These are phyloP conservation scores for Quercus cerris DNA, from an alignment of 306 rosid genomes.

Conservation along the genomic window DNA sequence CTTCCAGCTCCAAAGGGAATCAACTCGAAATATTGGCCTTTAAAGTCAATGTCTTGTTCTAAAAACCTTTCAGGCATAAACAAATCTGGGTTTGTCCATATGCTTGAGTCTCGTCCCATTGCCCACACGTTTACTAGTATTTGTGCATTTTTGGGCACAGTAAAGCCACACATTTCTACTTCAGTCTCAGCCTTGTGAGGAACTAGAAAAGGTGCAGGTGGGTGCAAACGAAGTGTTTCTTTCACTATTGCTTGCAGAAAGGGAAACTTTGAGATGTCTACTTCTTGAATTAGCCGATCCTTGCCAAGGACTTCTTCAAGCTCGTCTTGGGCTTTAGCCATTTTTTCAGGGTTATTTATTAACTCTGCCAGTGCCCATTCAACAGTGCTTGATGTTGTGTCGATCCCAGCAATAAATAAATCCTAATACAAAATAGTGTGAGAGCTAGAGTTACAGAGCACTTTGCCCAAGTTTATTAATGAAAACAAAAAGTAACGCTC, in stretches of 20 bases:
- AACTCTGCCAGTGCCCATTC: constrained; percentile 35
- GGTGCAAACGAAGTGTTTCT: constrained; percentile 27
- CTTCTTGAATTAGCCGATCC: neutral
- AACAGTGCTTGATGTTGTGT: constrained; percentile 6
- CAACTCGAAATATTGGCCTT: constrained; percentile 7
- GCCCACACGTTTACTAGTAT: constrained; percentile 12
- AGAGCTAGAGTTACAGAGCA: no score
- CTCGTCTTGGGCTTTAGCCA: neutral
- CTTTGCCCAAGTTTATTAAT: no score
- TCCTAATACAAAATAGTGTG: neutral
- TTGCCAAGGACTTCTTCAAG: neutral
- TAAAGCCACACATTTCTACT: neutral
- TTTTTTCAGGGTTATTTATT: neutral
- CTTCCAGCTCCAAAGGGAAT: constrained; percentile 28
- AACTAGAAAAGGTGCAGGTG: constrained; percentile 15
- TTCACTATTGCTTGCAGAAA: constrained; percentile 14
- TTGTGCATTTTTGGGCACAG: neutral
- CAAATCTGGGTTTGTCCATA: constrained; percentile 2
- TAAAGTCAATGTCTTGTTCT: neutral
- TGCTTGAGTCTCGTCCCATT: constrained; percentile 3
- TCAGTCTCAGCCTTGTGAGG: neutral
- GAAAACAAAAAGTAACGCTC: no score
- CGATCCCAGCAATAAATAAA: constrained; percentile 12
- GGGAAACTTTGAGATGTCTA: neutral
- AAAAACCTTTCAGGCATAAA: constrained; percentile 25